Base-by-base conservation (phyloP, 495 filamentous ascomycete genomes). In the Hypoxylon rickii region DNA sequence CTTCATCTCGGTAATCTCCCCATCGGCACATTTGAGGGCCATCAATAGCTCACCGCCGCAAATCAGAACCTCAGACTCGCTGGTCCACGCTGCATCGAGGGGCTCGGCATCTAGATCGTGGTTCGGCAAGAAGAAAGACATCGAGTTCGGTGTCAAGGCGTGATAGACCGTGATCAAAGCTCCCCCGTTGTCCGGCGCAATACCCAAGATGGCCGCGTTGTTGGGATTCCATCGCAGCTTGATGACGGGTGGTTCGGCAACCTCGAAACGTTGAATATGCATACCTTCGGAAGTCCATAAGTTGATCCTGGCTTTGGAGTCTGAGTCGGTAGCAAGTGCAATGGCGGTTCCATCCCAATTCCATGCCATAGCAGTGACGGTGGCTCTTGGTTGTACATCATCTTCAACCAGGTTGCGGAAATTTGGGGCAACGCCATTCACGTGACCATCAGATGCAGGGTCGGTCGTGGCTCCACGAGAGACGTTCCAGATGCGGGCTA, bases 401-500 rank as follows among this genome's bases (percentile, higher is more conserved):
- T 82, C 71, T 44, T 79, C 75, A 47, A 77, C 58, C 26, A 79
- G 64, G 46, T 57, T 64, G 44, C 64, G 63, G 60, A 68, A 74
- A 55, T 72, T 63, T 13, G 63, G 73, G 31, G 56, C 56, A 58
- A 52, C 55, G 44, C 64, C 68, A 42, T 73, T 73, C 76, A 76
- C 76, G 76, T 78, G 73, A 76, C 61, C 64, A 16, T 69, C 65
- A 48, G 70, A 64, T 50, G 69, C 71, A 54, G 70, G 64, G 51
- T 76, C 71, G 48, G 73, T 69, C 62, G 73, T 70, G 55, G 79
- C 70, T 60, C 73, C 73, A 78, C 74, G 72, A 58, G 83, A 79
- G 42, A 92, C 66, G 60, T 83, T 88, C 88, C 88, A 93, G 70
- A 94, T 75, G 55, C 84, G 86, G 74, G 88, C 89, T 79, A 89